Conservation (phyloP, 2,329 filamentous ascomycete species). For the Fusarium sp. region DNA sequence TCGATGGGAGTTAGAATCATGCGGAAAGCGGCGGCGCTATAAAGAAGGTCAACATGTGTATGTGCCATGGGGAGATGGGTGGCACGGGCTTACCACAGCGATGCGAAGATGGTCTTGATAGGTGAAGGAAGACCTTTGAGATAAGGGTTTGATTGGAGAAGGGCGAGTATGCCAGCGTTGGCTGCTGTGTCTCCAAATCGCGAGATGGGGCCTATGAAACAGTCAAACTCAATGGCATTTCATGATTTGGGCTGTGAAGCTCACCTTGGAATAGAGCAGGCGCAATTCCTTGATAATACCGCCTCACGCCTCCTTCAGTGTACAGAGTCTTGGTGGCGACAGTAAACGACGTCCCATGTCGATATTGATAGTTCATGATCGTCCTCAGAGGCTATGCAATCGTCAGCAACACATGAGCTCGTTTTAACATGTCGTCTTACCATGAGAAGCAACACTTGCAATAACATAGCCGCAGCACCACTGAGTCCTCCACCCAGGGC, state of each 20-base stretch:
- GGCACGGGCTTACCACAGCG: constrained; percentile 50
- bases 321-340: constrained; percentile 55
- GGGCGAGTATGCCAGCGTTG: constrained; percentile 61
- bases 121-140: constrained; percentile 56
- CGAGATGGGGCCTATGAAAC: constrained; percentile 54
- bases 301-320: constrained; percentile 53
- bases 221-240: not conserved
- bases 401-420: not conserved
- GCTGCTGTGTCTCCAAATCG: constrained; percentile 62
- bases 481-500: constrained; percentile 60
- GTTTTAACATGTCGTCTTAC: constrained; percentile 35
- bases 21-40: constrained; percentile 58
- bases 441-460: constrained; percentile 61
- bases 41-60: not conserved
- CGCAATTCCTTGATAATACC: constrained; percentile 60
- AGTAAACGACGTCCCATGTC: constrained; percentile 57
- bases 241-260: rapidly evolving
- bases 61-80: not conserved
- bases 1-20: constrained; percentile 62
- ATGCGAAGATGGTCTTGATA: constrained; percentile 60
- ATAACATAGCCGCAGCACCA: constrained; percentile 60
- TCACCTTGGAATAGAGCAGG: constrained; percentile 60
- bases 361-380: constrained; percentile 64
- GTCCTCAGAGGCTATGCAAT: constrained; percentile 56
- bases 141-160: constrained; percentile 60